These are phyloP conservation scores for Hypoxylon intermedium DNA, from an alignment of 495 filamentous ascomycete species.

Conservation along the genomic window DNA sequence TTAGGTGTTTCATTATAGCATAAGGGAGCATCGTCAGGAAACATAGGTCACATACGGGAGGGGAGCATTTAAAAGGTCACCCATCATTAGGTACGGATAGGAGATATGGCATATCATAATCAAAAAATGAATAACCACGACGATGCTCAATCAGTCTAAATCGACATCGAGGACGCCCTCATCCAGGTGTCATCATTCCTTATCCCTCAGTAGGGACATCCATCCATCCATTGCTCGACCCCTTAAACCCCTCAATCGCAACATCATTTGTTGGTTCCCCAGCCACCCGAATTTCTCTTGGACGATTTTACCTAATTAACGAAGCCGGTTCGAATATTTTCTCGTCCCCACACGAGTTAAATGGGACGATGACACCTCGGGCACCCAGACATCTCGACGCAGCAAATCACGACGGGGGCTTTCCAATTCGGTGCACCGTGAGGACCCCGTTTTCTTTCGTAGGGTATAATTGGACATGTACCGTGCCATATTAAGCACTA, in stretches of 20 bases:
- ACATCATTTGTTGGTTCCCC: background rate
- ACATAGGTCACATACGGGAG: background rate
- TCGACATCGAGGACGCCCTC: too few species aligned
- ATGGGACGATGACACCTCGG: slow-evolving; percentile 31
- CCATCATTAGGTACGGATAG: too few species aligned
- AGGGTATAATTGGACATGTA: slow-evolving; percentile 4
- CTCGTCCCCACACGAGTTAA: slow-evolving; percentile 23
- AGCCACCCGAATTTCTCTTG: slow-evolving; percentile 6
- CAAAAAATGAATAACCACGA: too few species aligned
- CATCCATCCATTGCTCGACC: too few species aligned
- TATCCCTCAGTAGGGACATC: background rate
- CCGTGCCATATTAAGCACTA: background rate
- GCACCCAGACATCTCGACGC: background rate
- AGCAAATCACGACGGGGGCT: slow-evolving; percentile 13
- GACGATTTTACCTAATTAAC: background rate
- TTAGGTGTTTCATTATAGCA: slow-evolving; percentile 3
- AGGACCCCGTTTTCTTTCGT: slow-evolving; percentile 9
- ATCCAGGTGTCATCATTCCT: too few species aligned
- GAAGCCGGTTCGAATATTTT: slow-evolving; percentile 9
- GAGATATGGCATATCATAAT: too few species aligned
- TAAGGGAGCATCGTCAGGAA: background rate
- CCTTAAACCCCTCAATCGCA: background rate
- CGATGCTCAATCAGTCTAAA: too few species aligned
- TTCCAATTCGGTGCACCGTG: slow-evolving; percentile 25
- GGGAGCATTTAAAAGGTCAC: too few species aligned